Conservation (phyloP, 78 protist genomes). For the Monocercomonoides exilis region DNA sequence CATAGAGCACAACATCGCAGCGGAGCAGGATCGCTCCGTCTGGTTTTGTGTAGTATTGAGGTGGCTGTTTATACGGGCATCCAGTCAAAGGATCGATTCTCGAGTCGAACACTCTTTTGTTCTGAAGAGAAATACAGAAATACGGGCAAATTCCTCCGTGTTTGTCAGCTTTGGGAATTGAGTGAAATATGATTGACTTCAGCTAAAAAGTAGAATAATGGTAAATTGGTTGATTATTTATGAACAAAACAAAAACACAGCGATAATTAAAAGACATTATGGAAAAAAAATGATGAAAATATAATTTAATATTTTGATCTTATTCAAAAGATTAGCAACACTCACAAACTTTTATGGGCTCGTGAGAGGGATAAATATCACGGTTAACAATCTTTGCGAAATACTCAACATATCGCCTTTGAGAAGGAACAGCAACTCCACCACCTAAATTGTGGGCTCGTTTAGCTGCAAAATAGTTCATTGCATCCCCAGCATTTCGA, state of each 20-base stretch:
- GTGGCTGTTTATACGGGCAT: too few species aligned
- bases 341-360: neutral
- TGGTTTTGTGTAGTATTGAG: neutral
- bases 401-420: slow-evolving; percentile 24
- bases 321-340: too few species aligned
- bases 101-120: neutral
- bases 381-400: neutral
- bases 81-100: too few species aligned
- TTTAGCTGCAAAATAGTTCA: neutral
- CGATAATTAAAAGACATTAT: too few species aligned
- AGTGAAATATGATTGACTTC: too few species aligned
- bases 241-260: too few species aligned
- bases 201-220: too few species aligned
- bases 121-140: neutral
- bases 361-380: neutral
- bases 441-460: neutral
- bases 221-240: too few species aligned
- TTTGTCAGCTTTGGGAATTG: neutral
- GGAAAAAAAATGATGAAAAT: neutral
- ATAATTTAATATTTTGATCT: too few species aligned
- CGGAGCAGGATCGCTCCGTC: neutral
- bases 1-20: neutral
- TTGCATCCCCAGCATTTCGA: neutral
- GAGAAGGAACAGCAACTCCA: slow-evolving; percentile 30
- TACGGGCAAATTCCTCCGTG: neutral